Percentiles rank a stretch among this genome's conserved stretches.
Evolutionary conservation across 192 early-diverging fungal genomes (phyloP).

Genomic region (Diversispora epigaea): DNA sequence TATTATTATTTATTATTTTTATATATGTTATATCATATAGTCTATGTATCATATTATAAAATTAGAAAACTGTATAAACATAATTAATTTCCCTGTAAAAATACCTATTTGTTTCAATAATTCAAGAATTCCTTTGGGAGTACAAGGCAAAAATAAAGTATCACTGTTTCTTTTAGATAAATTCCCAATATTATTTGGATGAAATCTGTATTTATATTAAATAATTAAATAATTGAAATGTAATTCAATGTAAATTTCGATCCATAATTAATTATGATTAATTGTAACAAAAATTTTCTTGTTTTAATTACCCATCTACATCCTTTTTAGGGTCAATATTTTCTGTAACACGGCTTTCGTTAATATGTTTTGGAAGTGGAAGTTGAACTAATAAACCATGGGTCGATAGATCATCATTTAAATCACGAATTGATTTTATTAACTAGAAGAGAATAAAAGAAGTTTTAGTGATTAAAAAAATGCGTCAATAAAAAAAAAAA

Average conservation of each 20-base stretch:
- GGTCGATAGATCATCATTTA: slow-evolving; percentile 80
- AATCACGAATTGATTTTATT: slow-evolving; percentile 58
- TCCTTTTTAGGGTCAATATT: slow-evolving; percentile 86
- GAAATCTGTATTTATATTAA: slow-evolving; percentile 61
- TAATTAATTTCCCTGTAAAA: too few species aligned
- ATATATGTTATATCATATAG: not conserved
- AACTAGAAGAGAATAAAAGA: slow-evolving; percentile 44
- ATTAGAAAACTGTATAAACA: too few species aligned
- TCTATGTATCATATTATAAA: not conserved
- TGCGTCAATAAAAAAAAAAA: not conserved
- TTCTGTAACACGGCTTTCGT: slow-evolving; percentile 80
- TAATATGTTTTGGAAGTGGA: slow-evolving; percentile 85
- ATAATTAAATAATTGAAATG: not conserved
- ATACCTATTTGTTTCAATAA: slow-evolving; percentile 68
- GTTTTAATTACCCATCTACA: slow-evolving; percentile 81
- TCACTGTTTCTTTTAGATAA: slow-evolving; percentile 77
- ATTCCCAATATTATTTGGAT: slow-evolving; percentile 89
- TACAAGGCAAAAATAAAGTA: slow-evolving; percentile 92
- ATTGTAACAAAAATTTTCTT: not conserved
- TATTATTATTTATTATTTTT: not conserved
- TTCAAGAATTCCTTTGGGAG: slow-evolving; percentile 92
- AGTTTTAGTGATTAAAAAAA: not conserved
- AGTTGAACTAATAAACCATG: slow-evolving; percentile 97
- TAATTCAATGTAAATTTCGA: not conserved
- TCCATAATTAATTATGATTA: not conserved